Evolutionary conservation across 352 stramenopile species (phyloP), one percentile per base, ranked within the genome.

Genomic region (Pythium apleroticum): DNA sequence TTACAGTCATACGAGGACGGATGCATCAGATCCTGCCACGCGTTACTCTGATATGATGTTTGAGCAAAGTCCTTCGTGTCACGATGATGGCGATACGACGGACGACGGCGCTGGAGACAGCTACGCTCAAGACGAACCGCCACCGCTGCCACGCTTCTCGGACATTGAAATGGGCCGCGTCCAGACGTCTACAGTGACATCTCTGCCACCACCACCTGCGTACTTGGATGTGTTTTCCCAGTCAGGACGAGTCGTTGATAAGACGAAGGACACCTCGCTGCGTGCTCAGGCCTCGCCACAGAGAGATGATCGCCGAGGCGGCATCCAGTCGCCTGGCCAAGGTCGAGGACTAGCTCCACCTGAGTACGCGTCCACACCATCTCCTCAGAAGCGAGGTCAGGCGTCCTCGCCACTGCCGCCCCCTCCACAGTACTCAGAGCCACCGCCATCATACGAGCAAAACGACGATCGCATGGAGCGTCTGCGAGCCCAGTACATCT

Each of bases 401-500:
- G 39, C 35, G 17, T 22, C 50, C 17, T 52, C 63, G 14, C 52
- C 63, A n/a, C 52, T 30, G 20, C 60, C 50, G 25, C 50, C 37
- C 3, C 19, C 35, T 35, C 11, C 31, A 7, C 30, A 27, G 0
- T 54, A 58, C 62, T 20, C 33, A 22, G 14, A 86, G 20, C 69
- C 73, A 6, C 75, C 81, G 39, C 75, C 81, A 43, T 78, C 81
- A 6, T 62, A 35, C 53, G 31, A 60, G 31, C 27, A 64, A 46
- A 22, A 15, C 28, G 54, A 43, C 20, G 56, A 59, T 37, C 9
- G 39, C 39, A 57, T 63, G 10, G 76, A 91, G 28, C 72, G 83
- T 27, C 65, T 91, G 41, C 81, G 83, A 5, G 76, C 78, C 22
- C 76, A 91, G 59, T 91, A 93, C 65, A 88, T 93, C 59, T 72